Conservation (phyloP, 1,284 basidiomycete genomes). For the Kwoniella shivajii region DNA sequence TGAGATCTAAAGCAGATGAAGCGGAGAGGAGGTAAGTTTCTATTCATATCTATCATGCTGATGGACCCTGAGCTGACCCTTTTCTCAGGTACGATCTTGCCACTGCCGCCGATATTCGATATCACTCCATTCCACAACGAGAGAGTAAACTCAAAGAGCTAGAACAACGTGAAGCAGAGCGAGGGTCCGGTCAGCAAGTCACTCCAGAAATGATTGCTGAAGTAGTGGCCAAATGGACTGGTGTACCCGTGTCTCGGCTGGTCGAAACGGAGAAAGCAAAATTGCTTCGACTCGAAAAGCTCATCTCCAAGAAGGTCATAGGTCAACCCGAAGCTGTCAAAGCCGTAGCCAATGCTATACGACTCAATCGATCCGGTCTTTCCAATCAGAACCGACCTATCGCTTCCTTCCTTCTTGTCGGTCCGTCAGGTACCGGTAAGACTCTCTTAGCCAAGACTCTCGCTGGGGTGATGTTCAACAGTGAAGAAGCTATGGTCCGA, state of each 20-base stretch:
- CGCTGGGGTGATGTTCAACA: conserved; percentile 60
- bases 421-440: conserved; percentile 60
- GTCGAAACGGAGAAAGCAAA: conserved; percentile 56
- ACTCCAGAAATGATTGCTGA: conserved; percentile 59
- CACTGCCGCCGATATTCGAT: conserved; percentile 85
- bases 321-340: conserved; percentile 62
- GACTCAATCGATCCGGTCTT: conserved; percentile 61
- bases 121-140: conserved; percentile 92
- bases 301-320: conserved; percentile 57
- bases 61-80: not conserved
- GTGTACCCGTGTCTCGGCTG: conserved; percentile 50
- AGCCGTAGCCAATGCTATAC: conserved; percentile 62
- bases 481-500: conserved; percentile 60
- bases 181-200: conserved; percentile 52
- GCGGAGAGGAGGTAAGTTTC: conserved; percentile 70
- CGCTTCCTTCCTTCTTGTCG: conserved; percentile 60
- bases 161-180: conserved; percentile 58
- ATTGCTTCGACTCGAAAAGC: conserved; percentile 58
- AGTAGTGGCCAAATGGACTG: conserved; percentile 60
- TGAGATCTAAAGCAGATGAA: conserved; percentile 90
- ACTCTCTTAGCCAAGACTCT: conserved; percentile 60
- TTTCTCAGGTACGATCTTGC: conserved; percentile 65
- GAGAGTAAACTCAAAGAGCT: conserved; percentile 66
- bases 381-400: conserved; percentile 60
- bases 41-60: not conserved